Evolutionary conservation across 208 protist genomes (phyloP), one percentile per base, ranked within the genome.

Genomic region (Leishmania tarentolae): DNA sequence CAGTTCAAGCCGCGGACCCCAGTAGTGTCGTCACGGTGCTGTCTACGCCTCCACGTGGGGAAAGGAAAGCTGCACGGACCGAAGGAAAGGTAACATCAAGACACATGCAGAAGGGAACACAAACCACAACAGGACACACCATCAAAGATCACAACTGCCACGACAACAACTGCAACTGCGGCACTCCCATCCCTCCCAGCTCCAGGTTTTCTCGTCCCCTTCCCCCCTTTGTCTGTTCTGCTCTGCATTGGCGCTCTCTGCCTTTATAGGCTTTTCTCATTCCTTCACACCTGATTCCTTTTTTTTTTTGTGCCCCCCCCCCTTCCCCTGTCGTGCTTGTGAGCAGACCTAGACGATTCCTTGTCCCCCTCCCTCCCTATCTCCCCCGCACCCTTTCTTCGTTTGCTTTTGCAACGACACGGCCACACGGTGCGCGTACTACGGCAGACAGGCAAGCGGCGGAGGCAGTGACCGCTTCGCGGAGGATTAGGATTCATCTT

Each of bases 231-330:
- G 1, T 8, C 31, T 35, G 24, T 11, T 15, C 37, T 21, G 3
- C 6, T 7, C 31, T 21, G 21, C 17, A 5, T 28, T 71, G 19
- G 15, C 28, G 66, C 17, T 11, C 40, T 71, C 40, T 42, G 40
- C 37, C 40, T 37, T 71, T 2, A 13, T 28, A 11, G 40, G 40
- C 19, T 17, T 40, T 9, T 46, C 31, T 28, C 35, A 8, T 8
- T 47, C 47, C 40, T 35, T 71, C 66, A 71, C 40, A 47, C 40
- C 57, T 61, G 72, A 21, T 74, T 65, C 11, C n/a, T 35, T 50
- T 76, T 17, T 75, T 9, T 56, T 75, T 66, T 40, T 9, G 46
- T 81, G 28, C 35, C 28, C 74, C n/a, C n/a, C n/a, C n/a, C n/a
- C n/a, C n/a, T n/a, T n/a, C n/a, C n/a, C 3, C 6, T 73, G 76